A percentile compares a stretch with the other conserved stretches of the same genome.
Evolutionary conservation across 2,329 filamentous ascomycete species (phyloP).

Genomic region (Phialocephala sp.): DNA sequence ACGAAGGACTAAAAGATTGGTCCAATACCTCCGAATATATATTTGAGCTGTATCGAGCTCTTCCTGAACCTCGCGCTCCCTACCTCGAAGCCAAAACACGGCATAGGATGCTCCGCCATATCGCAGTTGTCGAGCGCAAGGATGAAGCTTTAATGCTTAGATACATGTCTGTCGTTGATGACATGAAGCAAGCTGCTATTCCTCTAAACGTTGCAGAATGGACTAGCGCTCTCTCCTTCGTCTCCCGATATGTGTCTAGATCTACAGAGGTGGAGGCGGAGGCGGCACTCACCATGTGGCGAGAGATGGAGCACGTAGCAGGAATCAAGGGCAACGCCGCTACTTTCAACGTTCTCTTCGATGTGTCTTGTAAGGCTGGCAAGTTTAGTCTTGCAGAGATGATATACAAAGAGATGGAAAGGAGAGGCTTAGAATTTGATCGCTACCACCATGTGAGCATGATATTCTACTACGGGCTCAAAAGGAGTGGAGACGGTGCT

Average conservation of each 20-base stretch:
- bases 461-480: slow-evolving; percentile 83
- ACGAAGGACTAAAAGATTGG: slow-evolving; percentile 30
- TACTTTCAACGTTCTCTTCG: slow-evolving; percentile 94
- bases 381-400: slow-evolving; percentile 86
- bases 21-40: slow-evolving; percentile 38
- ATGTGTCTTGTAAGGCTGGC: slow-evolving; percentile 83
- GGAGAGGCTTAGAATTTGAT: slow-evolving; percentile 70
- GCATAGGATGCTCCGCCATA: slow-evolving; percentile 41
- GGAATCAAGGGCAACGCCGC: slow-evolving; percentile 70
- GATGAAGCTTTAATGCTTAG: slow-evolving; percentile 69
- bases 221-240: slow-evolving; percentile 83
- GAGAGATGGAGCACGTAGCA: slow-evolving; percentile 82
- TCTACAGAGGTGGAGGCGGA: slow-evolving; percentile 66
- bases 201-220: slow-evolving; percentile 73
- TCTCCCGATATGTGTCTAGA: slow-evolving; percentile 70
- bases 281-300: slow-evolving; percentile 79
- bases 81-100: slow-evolving; percentile 39
- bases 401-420: slow-evolving; percentile 80
- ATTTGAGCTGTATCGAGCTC: slow-evolving; percentile 44
- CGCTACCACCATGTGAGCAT: slow-evolving; percentile 82
- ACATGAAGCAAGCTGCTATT: slow-evolving; percentile 77
- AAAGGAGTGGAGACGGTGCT: slow-evolving; percentile 74
- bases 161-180: slow-evolving; percentile 83
- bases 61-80: slow-evolving; percentile 43
- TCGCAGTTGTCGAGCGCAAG: slow-evolving; percentile 41